phyloP scores from a whole-genome alignment of 2,329 filamentous ascomycete genomes.

The Graphiopsis chlorocephala region DNA sequence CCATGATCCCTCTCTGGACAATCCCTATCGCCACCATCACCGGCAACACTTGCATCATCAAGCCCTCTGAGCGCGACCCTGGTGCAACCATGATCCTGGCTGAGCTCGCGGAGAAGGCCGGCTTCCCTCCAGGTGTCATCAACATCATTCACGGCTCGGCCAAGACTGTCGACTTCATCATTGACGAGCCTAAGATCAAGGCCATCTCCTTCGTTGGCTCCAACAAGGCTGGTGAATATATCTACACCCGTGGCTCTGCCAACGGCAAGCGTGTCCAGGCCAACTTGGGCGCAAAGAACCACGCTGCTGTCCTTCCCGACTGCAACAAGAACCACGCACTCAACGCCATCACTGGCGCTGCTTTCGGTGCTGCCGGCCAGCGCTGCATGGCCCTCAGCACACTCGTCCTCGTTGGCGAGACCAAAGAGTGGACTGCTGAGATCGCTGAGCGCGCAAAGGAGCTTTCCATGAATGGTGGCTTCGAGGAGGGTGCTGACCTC shows the following conservation, averaged over 20 bases:
- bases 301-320: constrained; percentile 78
- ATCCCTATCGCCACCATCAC: constrained; percentile 82
- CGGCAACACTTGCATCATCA: constrained; percentile 79
- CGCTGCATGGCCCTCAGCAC: constrained; percentile 85
- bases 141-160: constrained; percentile 81
- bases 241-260: constrained; percentile 72
- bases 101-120: constrained; percentile 74
- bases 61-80: constrained; percentile 82
- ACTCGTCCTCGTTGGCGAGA: constrained; percentile 76
- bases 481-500: constrained; percentile 75
- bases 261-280: constrained; percentile 87
- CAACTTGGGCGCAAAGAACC: constrained; percentile 86
- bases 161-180: constrained; percentile 79
- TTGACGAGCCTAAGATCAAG: constrained; percentile 82
- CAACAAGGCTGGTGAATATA: constrained; percentile 88
- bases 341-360: constrained; percentile 78
- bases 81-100: constrained; percentile 83
- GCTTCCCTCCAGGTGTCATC: constrained; percentile 76
- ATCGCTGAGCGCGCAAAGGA: constrained; percentile 71
- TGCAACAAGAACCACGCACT: constrained; percentile 88
- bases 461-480: constrained; percentile 74
- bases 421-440: constrained; percentile 77
- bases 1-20: constrained; percentile 91
- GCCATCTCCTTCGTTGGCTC: constrained; percentile 82
- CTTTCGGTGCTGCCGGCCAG: constrained; percentile 81